Conservation (phyloP, 768 basidiomycete species). For the Suillus placidus region DNA sequence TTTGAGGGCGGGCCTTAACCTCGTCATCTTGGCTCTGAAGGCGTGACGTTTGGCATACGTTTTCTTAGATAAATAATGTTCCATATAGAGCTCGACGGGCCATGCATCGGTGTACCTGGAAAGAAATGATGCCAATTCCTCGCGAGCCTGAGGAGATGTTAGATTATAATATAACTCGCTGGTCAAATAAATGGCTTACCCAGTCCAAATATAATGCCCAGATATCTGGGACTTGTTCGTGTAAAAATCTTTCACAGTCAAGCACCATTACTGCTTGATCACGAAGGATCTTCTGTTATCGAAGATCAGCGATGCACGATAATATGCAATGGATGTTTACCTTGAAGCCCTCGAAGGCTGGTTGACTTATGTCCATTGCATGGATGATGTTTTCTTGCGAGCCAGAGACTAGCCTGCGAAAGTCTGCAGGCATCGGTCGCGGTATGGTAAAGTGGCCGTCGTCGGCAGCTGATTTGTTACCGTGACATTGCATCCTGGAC, state of each 20-base stretch:
- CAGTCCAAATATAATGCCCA: neutral
- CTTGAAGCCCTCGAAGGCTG: neutral
- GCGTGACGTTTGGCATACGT: neutral
- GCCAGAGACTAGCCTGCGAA: neutral
- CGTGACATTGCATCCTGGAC: neutral
- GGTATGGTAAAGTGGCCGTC: neutral
- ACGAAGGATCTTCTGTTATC: neutral
- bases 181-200: neutral
- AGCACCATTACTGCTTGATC: neutral
- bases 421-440: neutral
- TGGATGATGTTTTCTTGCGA: neutral
- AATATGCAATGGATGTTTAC: neutral
- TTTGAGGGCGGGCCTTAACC: neutral
- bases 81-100: constrained; percentile 3
- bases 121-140: neutral
- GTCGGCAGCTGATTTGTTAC: neutral
- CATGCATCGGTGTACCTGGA: constrained; percentile 5
- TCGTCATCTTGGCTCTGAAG: neutral
- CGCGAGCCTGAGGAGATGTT: constrained; percentile 1
- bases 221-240: neutral
- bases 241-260: neutral
- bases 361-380: neutral
- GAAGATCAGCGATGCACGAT: neutral
- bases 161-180: neutral
- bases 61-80: neutral